A percentile compares a stretch with the other conserved stretches of the same genome.
Conservation (phyloP, 1,139 yeast genomes). For the Blastobotrys buckinghamii region DNA sequence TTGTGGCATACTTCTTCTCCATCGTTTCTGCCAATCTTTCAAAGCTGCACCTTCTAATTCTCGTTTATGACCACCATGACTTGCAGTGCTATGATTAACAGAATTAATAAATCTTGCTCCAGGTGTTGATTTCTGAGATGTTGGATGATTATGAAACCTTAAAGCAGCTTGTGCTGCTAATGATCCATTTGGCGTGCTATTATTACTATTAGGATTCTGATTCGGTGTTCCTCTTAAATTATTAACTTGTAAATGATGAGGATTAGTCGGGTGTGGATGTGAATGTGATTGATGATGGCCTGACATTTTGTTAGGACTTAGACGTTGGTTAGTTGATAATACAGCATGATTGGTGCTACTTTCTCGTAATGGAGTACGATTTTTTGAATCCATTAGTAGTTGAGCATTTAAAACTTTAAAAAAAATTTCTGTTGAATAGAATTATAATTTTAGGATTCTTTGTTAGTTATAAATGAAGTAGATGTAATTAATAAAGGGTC, state of each 20-base stretch:
- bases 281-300: background rate
- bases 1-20: conserved; percentile 72
- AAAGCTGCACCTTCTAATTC: conserved; percentile 17
- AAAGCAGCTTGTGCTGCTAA: conserved; percentile 4
- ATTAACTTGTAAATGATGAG: background rate
- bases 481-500: no score
- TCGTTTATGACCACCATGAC: background rate
- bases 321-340: background rate
- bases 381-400: conserved; percentile 2
- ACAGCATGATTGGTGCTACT: conserved; percentile 9
- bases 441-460: no score
- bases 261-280: background rate
- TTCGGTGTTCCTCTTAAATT: background rate
- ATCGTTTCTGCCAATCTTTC: conserved; percentile 65
- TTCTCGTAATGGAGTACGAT: conserved; percentile 15
- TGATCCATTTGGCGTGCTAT: no score
- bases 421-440: no score
- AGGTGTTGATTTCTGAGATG: background rate
- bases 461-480: no score
- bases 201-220: background rate
- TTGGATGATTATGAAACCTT: background rate
- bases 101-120: background rate
- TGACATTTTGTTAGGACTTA: conserved; percentile 4
- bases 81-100: background rate
- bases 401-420: no score